Evolutionary conservation across 2,329 filamentous ascomycete species (phyloP).

Genomic region (Epichloe sp.): DNA sequence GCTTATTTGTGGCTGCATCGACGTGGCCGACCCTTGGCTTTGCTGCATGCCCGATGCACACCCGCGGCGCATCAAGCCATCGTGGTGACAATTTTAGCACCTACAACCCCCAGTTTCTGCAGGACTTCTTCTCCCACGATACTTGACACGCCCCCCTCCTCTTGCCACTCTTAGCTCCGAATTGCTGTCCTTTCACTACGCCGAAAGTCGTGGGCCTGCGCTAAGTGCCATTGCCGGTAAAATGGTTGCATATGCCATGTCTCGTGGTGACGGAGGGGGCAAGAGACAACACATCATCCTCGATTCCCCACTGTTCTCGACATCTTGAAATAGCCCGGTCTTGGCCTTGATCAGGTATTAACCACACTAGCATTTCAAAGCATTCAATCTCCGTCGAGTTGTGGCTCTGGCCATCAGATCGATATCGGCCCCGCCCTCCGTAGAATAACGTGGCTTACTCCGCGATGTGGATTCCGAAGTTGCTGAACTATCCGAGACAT

Average conservation of each 20-base stretch:
- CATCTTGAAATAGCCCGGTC: not conserved
- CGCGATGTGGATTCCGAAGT: not conserved
- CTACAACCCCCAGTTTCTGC: not conserved
- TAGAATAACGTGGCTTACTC: not conserved
- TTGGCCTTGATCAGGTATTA: not conserved
- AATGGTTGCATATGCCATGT: not conserved
- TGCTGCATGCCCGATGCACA: not conserved
- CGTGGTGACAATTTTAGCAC: not conserved
- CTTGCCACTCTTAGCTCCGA: not conserved
- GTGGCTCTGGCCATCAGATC: not conserved
- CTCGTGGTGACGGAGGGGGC: not conserved
- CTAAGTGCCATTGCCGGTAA: not conserved
- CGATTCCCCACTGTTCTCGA: not conserved
- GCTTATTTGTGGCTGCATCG: not conserved
- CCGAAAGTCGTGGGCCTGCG: not conserved
- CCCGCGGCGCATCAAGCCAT: not conserved
- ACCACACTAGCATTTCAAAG: not conserved
- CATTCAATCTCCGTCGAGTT: not conserved
- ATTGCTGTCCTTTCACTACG: not conserved
- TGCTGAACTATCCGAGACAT: not conserved
- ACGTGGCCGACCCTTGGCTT: not conserved
- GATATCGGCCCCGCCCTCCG: too few relatives aligned
- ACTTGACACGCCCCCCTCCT: not conserved
- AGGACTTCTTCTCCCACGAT: not conserved
- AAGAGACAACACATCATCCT: not conserved